Conservation (phyloP, 192 early-diverging fungal species). For the Linnemannia hyalina region DNA sequence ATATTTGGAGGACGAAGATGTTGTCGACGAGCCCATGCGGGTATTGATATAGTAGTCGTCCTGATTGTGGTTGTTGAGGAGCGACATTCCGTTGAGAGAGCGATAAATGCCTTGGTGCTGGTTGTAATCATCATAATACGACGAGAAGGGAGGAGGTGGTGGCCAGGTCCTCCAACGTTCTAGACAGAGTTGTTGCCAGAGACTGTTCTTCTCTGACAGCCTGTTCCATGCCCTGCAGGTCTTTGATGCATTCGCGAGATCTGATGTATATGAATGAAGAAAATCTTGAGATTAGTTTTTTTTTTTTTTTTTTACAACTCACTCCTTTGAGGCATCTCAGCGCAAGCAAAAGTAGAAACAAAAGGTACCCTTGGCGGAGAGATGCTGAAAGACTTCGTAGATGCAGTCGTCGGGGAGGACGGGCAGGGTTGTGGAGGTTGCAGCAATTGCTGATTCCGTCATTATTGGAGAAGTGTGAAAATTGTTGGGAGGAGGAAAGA, state of each 20-base stretch:
- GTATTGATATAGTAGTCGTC: background rate
- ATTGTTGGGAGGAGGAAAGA: background rate
- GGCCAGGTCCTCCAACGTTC: constrained; percentile 51
- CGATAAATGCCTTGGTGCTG: background rate
- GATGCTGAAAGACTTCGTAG: constrained; percentile 39
- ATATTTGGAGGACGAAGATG: background rate
- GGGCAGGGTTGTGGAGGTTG: background rate
- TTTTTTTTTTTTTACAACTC: background rate
- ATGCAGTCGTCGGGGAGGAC: constrained; percentile 44
- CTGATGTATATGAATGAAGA: background rate
- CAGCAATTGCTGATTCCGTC: background rate
- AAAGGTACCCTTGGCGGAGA: constrained; percentile 33
- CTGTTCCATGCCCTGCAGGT: constrained; percentile 35
- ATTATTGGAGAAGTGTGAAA: background rate
- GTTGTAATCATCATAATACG: constrained; percentile 20
- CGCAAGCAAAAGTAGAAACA: background rate
- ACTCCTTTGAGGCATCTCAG: background rate
- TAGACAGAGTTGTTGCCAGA: constrained; percentile 43
- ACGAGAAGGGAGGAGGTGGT: constrained; percentile 17
- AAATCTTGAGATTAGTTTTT: background rate
- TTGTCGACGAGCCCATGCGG: background rate
- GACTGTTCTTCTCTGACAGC: constrained; percentile 35
- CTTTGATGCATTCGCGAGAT: constrained; percentile 30
- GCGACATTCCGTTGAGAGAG: constrained; percentile 15
- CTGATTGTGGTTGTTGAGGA: background rate